Percentiles rank a stretch among this genome's conserved stretches.
Evolutionary conservation across 805 yeast genomes (phyloP).

Genomic region (Torulaspora indica): DNA sequence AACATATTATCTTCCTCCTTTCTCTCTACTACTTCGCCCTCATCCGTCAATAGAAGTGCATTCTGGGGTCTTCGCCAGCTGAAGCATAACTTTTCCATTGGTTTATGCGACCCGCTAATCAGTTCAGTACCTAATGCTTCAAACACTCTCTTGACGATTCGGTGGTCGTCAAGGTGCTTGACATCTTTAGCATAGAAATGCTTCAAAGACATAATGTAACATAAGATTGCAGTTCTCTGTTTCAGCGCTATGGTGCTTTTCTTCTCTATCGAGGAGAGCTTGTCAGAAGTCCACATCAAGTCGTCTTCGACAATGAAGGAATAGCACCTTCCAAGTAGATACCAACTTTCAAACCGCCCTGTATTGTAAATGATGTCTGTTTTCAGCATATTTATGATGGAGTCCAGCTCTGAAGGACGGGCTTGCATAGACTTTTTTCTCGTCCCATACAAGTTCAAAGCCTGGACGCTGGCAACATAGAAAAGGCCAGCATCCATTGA

Average conservation of each 20-base stretch:
- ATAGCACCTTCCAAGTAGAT: constrained; percentile 71
- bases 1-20: constrained; percentile 9
- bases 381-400: constrained; percentile 59
- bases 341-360: constrained; percentile 79
- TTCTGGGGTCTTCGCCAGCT: constrained; percentile 25
- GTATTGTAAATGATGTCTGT: constrained; percentile 65
- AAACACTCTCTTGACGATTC: constrained; percentile 17
- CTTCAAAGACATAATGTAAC: constrained; percentile 62
- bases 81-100: constrained; percentile 62
- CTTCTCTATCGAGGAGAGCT: constrained; percentile 57
- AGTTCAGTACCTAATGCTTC: constrained; percentile 29
- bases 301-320: constrained; percentile 82
- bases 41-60: constrained; percentile 17
- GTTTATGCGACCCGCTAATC: constrained; percentile 53
- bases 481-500: constrained; percentile 63
- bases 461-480: constrained; percentile 32
- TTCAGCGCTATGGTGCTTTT: constrained; percentile 54
- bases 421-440: constrained; percentile 77
- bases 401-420: constrained; percentile 73
- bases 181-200: constrained; percentile 5
- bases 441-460: constrained; percentile 39
- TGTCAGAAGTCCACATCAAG: constrained; percentile 87
- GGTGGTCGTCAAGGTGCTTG: constrained; percentile 15
- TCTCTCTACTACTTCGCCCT: constrained; percentile 17
- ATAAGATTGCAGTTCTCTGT: constrained; percentile 66